phyloP scores from a whole-genome alignment of 768 basidiomycete genomes.

The Dentipellis sp. region DNA sequence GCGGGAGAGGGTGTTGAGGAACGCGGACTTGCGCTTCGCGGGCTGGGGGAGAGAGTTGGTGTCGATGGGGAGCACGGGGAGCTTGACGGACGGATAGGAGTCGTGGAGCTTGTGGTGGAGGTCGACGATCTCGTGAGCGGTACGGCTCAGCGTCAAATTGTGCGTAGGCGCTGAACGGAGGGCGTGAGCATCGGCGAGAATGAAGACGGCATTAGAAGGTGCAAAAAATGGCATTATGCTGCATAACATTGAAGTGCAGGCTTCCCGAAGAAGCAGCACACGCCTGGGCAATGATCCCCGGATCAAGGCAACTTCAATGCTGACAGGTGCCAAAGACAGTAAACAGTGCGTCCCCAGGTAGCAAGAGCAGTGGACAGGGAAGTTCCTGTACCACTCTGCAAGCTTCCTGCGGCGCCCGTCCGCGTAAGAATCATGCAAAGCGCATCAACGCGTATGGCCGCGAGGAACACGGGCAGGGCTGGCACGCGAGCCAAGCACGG shows the following conservation, averaged over 20 bases:
- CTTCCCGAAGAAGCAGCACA: conserved; percentile 4
- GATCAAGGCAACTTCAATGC: not conserved
- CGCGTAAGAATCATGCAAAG: no score
- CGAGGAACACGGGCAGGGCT: no score
- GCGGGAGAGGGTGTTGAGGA: conserved; percentile 79
- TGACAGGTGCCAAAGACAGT: no score
- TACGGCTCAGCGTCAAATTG: conserved; percentile 79
- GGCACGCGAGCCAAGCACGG: no score
- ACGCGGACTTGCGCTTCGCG: conserved; percentile 71
- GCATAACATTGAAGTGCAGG: not conserved
- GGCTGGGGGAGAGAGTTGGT: conserved; percentile 42
- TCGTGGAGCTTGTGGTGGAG: conserved; percentile 77
- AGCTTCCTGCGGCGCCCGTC: no score
- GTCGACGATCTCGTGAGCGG: conserved; percentile 67
- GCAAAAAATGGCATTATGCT: conserved; percentile 8
- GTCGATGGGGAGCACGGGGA: conserved; percentile 58
- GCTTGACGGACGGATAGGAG: conserved; percentile 41
- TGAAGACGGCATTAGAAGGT: not conserved
- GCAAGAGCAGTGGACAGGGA: no score
- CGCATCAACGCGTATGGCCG: no score
- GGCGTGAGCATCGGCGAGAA: not conserved
- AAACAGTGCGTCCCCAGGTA: no score
- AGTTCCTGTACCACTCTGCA: no score
- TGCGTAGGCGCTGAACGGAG: conserved; percentile 66
- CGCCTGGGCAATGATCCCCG: conserved; percentile 8